Evolutionary conservation across 2,329 filamentous ascomycete genomes (phyloP).

Genomic region (Tolypocladium amazonense): DNA sequence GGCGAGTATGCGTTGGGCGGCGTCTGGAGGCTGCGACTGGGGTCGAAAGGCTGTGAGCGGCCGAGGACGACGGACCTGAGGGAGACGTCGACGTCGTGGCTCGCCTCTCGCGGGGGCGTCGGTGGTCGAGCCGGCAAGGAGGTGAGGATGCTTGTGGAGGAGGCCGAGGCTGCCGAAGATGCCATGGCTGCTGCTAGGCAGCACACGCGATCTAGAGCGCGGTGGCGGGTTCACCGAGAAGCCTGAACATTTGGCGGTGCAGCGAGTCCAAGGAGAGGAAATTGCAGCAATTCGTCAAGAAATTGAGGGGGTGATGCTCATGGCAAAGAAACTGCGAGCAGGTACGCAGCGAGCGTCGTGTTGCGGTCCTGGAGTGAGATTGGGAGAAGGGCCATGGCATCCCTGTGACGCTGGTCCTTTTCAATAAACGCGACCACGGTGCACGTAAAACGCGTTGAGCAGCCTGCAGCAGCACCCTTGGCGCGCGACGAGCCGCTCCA

Average conservation of each 20-base stretch:
- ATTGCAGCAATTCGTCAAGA: neutral
- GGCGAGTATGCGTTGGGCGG: constrained; percentile 40
- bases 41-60: constrained; percentile 26
- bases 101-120: constrained; percentile 53
- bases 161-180: constrained; percentile 26
- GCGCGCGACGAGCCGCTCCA: neutral
- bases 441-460: constrained; percentile 4
- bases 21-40: constrained; percentile 30
- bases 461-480: neutral
- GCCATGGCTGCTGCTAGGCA: constrained; percentile 28
- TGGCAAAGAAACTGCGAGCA: neutral
- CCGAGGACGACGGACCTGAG: constrained; percentile 23
- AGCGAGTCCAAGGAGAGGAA: neutral
- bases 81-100: constrained; percentile 23
- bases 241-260: neutral
- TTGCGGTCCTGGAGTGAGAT: neutral
- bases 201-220: constrained; percentile 29
- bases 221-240: constrained; percentile 1
- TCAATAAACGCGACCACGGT: constrained; percentile 5
- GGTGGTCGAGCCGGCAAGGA: constrained; percentile 49
- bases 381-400: neutral
- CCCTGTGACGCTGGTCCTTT: neutral
- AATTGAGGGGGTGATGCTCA: neutral
- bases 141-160: constrained; percentile 31
- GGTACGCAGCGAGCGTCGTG: neutral